These are phyloP conservation scores for Vitis hybrid DNA, from an alignment of 177 flowering plant species.

Conservation along the genomic window DNA sequence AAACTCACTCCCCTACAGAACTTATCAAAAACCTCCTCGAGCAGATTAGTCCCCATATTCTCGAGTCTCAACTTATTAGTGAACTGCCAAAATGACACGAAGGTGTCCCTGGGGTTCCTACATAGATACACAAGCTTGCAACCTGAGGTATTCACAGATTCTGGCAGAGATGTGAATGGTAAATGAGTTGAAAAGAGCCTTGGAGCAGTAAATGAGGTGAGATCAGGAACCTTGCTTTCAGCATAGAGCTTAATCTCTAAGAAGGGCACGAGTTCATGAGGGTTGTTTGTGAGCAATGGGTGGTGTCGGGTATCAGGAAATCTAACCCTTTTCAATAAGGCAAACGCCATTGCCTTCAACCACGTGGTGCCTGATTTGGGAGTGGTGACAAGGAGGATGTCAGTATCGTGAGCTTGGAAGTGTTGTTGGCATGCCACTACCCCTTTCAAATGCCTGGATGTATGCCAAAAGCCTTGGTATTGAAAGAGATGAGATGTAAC, in stretches of 20 bases:
- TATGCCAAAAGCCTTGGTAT: slow-evolving; percentile 49
- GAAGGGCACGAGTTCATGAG: slow-evolving; percentile 40
- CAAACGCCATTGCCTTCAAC: slow-evolving; percentile 33
- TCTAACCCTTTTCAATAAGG: slow-evolving; percentile 13
- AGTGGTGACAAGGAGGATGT: slow-evolving; percentile 33
- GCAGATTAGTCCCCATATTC: neutral
- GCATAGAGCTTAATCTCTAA: slow-evolving; percentile 19
- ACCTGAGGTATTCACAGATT: slow-evolving; percentile 12
- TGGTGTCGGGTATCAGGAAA: slow-evolving; percentile 10
- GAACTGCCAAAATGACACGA: slow-evolving; percentile 45
- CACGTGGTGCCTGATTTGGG: slow-evolving; percentile 53
- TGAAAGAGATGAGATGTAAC: slow-evolving; percentile 13
- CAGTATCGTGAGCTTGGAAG: slow-evolving; percentile 31
- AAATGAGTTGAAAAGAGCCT: slow-evolving; percentile 43
- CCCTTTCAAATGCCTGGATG: slow-evolving; percentile 19
- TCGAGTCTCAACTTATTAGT: slow-evolving; percentile 16
- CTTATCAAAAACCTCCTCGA: slow-evolving; percentile 25
- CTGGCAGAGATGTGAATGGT: slow-evolving; percentile 28
- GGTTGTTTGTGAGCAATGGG: slow-evolving; percentile 32
- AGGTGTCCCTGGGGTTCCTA: slow-evolving; percentile 39
- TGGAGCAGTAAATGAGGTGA: slow-evolving; percentile 15
- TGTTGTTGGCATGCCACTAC: slow-evolving; percentile 26
- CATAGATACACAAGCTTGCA: slow-evolving; percentile 43
- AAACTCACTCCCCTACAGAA: slow-evolving; percentile 30
- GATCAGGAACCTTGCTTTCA: slow-evolving; percentile 19